Base-by-base conservation (phyloP, 768 basidiomycete genomes). In the Clitopilus passeckerianus region DNA sequence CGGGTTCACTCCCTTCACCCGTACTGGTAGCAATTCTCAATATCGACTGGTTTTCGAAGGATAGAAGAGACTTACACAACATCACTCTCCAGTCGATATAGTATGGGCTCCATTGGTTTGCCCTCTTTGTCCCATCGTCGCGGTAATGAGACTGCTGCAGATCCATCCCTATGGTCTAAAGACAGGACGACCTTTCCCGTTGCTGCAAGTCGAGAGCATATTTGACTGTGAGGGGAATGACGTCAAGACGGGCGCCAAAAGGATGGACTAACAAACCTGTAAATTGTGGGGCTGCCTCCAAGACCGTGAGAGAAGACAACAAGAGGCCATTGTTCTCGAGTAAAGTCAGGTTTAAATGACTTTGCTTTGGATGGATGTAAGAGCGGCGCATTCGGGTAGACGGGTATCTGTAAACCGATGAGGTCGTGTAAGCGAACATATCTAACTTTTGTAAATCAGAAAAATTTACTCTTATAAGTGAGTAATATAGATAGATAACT, bases 221-320 rank as follows among this genome's bases (percentile, higher is more conserved):
- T 70, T 69, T 91, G 89, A 60, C 88, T 87, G 54, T 18, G 10
- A 18, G 33, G 18, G 20, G 56, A 22, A 20, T 20, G 46, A 7
- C 8, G 15, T n/a, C 22, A 53, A 57, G 34, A 57, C 33, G 23
- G 57, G 44, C 56, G 20, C 16, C 22, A 37, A 14, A 15, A 34
- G 15, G 3, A 30, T 6, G 18, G 12, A 55, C 27, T 53, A 52
- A 54, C 57, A 44, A 37, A 82, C 84, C 85, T 89, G 65, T 93
- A 93, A 1, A 85, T 81, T 0, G 85, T 89, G 20, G 86, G 75
- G 44, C 81, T 85, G 4, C 91, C 92, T 18, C 84, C 87, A 20
- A 94, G 81, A 18, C 93, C 93, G 74, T 94, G 93, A 9, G 89
- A 91, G 72, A 93, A 94, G 41, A 95, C 80, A 30, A 93, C 83